These are phyloP conservation scores for Colletotrichum costaricense DNA, from an alignment of 2,329 filamentous ascomycete genomes.

Conservation along the genomic window DNA sequence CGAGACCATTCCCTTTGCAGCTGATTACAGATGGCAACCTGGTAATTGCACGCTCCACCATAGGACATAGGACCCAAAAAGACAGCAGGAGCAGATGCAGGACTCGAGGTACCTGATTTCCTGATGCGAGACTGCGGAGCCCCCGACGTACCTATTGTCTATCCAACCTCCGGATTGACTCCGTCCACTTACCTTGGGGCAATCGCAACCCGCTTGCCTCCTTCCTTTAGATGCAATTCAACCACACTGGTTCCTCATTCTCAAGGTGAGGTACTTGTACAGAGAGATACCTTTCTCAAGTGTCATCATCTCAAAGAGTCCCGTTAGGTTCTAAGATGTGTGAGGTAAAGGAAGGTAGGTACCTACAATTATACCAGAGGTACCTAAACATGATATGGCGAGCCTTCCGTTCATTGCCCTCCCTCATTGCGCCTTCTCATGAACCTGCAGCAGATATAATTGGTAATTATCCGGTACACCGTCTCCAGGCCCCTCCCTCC, in stretches of 20 bases:
- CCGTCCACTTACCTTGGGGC: background rate
- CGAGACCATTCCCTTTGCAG: conserved; percentile 30
- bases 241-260: background rate
- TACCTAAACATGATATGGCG: background rate
- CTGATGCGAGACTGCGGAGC: background rate
- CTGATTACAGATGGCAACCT: conserved; percentile 35
- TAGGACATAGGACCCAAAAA: background rate
- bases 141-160: background rate
- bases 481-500: conserved; percentile 5
- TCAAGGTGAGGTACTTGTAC: background rate
- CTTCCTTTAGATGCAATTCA: background rate
- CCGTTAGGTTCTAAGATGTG: background rate
- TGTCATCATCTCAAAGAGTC: too few relatives aligned
- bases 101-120: background rate
- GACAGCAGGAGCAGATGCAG: background rate
- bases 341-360: background rate
- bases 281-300: background rate
- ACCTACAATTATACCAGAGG: background rate
- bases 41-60: conserved; percentile 35
- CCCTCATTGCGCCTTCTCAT: background rate
- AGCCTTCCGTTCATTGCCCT: background rate
- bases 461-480: conserved; percentile 27
- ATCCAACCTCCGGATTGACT: background rate
- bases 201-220: background rate
- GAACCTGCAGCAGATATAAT: background rate